Percentiles rank a stretch among this genome's conserved stretches.
phyloP scores from a whole-genome alignment of 163 green algal genomes.

The Scenedesmus sp. region DNA sequence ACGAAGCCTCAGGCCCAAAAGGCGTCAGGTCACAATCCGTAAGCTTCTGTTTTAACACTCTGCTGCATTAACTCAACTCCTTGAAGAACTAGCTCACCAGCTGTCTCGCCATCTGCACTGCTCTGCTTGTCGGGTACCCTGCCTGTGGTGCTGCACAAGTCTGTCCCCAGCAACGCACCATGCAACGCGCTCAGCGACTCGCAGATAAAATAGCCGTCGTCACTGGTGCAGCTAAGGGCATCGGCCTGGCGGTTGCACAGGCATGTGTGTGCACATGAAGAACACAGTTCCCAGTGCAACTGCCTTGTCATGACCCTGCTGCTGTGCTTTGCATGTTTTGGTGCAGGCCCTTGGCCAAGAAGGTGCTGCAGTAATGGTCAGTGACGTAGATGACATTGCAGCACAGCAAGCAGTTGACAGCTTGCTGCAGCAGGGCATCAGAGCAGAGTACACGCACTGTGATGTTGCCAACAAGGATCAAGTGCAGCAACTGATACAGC shows the following conservation, averaged over 20 bases:
- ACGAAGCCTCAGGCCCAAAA: no score
- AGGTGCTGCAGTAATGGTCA: conserved; percentile 79
- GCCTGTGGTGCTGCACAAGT: not conserved
- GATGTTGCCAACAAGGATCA: conserved; percentile 76
- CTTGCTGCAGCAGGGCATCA: conserved; percentile 65
- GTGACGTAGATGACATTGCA: conserved; percentile 75
- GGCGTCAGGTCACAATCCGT: not conserved
- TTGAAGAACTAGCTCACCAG: not conserved
- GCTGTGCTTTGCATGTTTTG: not conserved
- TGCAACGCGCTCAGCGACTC: conserved; percentile 7
- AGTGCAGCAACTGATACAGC: conserved; percentile 66
- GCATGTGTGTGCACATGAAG: not conserved
- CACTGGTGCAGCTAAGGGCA: conserved; percentile 71
- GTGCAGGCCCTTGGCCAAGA: conserved; percentile 61
- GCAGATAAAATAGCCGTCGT: conserved; percentile 61
- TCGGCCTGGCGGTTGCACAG: conserved; percentile 63
- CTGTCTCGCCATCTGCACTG: not conserved
- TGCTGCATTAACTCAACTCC: no score
- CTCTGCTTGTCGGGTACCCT: not conserved
- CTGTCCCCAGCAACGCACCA: conserved; percentile 7
- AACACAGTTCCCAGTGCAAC: not conserved
- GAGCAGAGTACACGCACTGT: conserved; percentile 61
- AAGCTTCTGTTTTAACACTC: not conserved
- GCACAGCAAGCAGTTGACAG: conserved; percentile 59
- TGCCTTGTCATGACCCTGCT: not conserved